Percentiles rank a stretch among this genome's conserved stretches.
These are phyloP conservation scores for Neurospora sublineolata DNA, from an alignment of 495 filamentous ascomycete species.

Conservation along the genomic window DNA sequence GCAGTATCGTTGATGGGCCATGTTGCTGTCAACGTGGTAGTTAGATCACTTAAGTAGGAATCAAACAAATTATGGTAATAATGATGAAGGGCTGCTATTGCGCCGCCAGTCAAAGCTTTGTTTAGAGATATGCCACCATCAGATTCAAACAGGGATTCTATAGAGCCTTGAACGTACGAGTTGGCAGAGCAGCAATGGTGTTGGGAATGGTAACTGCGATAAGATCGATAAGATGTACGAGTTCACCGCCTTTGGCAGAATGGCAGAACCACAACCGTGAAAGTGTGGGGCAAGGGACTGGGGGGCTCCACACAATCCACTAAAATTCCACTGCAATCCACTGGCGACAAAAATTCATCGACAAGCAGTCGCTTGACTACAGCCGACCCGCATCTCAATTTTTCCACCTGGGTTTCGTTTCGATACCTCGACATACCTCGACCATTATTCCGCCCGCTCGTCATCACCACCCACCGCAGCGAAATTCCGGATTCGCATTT, in stretches of 20 bases:
- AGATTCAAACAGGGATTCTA: background rate
- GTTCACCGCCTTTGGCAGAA: constrained; percentile 24
- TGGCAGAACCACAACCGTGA: background rate
- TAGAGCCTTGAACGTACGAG: background rate
- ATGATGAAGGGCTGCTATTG: background rate
- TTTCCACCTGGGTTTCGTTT: constrained; percentile 7
- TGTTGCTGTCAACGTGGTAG: background rate
- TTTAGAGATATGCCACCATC: background rate
- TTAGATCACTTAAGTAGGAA: background rate
- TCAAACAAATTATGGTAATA: background rate
- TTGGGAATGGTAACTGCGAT: background rate
- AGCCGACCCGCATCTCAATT: constrained; percentile 8
- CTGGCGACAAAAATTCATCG: constrained; percentile 25
- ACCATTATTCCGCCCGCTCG: background rate
- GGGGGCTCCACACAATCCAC: constrained; percentile 17
- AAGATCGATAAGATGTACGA: background rate
- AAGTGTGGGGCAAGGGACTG: constrained; percentile 5
- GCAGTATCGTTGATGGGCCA: background rate
- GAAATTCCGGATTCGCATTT: background rate
- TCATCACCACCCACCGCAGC: background rate
- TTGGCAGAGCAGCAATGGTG: background rate
- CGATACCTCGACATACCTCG: constrained; percentile 6
- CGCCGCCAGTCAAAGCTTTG: background rate
- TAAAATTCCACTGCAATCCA: constrained; percentile 14
- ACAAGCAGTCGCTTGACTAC: constrained; percentile 1